Base-by-base conservation (phyloP, 2,329 filamentous ascomycete species). In the Drechslera avenae region DNA sequence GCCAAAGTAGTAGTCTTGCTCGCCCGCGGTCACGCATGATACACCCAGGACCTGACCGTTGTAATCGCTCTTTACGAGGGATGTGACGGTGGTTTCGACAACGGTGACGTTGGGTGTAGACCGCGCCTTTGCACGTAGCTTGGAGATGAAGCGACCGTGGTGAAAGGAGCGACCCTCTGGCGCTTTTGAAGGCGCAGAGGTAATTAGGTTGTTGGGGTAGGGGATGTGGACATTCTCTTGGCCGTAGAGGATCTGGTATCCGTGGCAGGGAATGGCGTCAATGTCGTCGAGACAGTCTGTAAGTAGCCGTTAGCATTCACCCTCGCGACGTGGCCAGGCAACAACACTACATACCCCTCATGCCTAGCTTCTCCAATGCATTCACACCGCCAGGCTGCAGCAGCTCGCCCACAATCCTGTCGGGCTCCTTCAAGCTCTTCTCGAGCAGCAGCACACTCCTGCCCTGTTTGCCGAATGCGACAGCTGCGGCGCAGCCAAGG, bases 351-450 rank as follows among this genome's bases (percentile, higher is more conserved):
- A 18, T 28, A 72, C 69, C 63, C 46, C 79, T 81, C 57, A 99
- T 76, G 2, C 94, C 94, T 41, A 99, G 79, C 69, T 89, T 85
- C 67, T 86, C 83, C 65, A 99, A 80, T 6, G 94, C 89, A 44
- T 84, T 80, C 28, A 96, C 86, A 41, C 94, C 94, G 42, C 94
- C 94, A 0, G 94, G 94, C 75, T 99, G 94, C 64, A 99, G 79
- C 59, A 99, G 78, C 78, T 99, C 94, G 64, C 94, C 94, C 39
- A 99, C 91, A 62, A 99, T 99, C 58, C 94, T 86, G 77, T 97
- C 89, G 16, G 94, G 94, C 78, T 97, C 88, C 75, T 91, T 91
- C 76, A 97, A 80, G 76, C 86, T 95, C 66, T 85, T 84, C 78
- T 99, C 94, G 42, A 99, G 84, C 43, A 99, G 79, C 19, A 97